Evolutionary conservation across 805 yeast species (phyloP).

Genomic region (Tetrapisispora iriomotensis): DNA sequence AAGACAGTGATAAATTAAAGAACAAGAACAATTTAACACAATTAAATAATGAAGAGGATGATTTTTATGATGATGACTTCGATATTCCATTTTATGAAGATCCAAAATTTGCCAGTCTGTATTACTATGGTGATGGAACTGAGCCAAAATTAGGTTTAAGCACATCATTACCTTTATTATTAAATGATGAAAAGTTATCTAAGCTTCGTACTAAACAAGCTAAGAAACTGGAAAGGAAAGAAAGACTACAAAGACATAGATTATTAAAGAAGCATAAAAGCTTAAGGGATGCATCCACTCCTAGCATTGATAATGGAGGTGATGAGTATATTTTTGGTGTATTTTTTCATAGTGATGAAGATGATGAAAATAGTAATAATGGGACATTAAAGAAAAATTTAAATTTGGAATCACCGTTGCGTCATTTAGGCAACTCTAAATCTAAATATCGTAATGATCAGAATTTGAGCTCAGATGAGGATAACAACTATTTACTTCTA

Average conservation of each 20-base stretch:
- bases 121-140: slow-evolving; percentile 26
- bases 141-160: slow-evolving; percentile 27
- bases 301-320: slow-evolving; percentile 29
- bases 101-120: slow-evolving; percentile 28
- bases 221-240: slow-evolving; percentile 22
- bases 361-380: slow-evolving; percentile 1
- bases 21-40: slow-evolving; percentile 1
- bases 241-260: slow-evolving; percentile 23
- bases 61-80: slow-evolving; percentile 23
- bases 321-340: slow-evolving; percentile 29
- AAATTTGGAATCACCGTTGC: slow-evolving; percentile 18
- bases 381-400: slow-evolving; percentile 6
- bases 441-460: slow-evolving; percentile 17
- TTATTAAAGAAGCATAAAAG: slow-evolving; percentile 15
- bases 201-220: slow-evolving; percentile 22
- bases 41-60: slow-evolving; percentile 10
- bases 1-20: slow-evolving; percentile 10
- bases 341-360: slow-evolving; percentile 26
- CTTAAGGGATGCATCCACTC: slow-evolving; percentile 30
- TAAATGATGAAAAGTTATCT: slow-evolving; percentile 23
- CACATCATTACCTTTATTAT: slow-evolving; percentile 26
- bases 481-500: slow-evolving; percentile 27
- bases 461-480: slow-evolving; percentile 22
- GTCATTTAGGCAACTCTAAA: slow-evolving; percentile 13
- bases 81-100: slow-evolving; percentile 35